These are phyloP conservation scores for barley (Hordeum vulgare) DNA, from an alignment of 176 grass and related monocot species.

Conservation along the genomic window MorexV3_pseudomolecules_assembly NC_058523.1:556870647-556871146, in stretches of 20 bases:
- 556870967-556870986: not conserved
- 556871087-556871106: too few relatives aligned
- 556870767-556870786: not conserved
- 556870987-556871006: slow-evolving; percentile 16
- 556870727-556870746: not conserved
- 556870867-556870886: slow-evolving; percentile 35
- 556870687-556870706: too few relatives aligned
- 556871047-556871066: slow-evolving; percentile 8
- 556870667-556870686: too few relatives aligned
- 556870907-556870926: slow-evolving; percentile 10
- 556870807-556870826: not conserved
- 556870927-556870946: not conserved
- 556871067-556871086: not conserved
- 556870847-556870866: slow-evolving; percentile 13
- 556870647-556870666: too few relatives aligned
- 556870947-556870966: slow-evolving; percentile 17
- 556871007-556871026: slow-evolving; percentile 21
- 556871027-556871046: not conserved
- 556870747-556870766: slow-evolving; percentile 6
- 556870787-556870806: slow-evolving; percentile 7
- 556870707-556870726: not conserved
- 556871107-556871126: not conserved
- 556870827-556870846: slow-evolving; percentile 10
- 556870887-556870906: slow-evolving; percentile 24
- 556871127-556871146: slow-evolving; percentile 17